Base-by-base conservation (phyloP, 1,284 basidiomycete species). In the Malassezia brasiliensis region DNA sequence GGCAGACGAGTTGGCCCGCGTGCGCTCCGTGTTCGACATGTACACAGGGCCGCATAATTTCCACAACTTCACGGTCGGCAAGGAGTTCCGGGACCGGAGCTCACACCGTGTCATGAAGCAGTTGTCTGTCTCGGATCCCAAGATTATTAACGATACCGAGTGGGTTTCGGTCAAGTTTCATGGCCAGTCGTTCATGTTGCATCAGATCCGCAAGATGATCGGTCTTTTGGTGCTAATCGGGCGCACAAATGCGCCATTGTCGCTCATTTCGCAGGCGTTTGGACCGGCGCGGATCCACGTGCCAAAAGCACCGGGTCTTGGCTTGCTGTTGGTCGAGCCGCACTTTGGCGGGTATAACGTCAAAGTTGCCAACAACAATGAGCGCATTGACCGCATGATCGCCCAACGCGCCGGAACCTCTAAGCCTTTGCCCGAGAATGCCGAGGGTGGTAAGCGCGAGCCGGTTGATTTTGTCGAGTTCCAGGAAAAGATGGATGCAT, bases 181-280 rank as follows among this genome's bases (percentile, higher is more conserved):
- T 69, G 94, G 93, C 0, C 94, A 98, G 76, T 91, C 88, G 65
- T 99, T 99, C 76, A 98, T 99, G 94, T 77, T 98, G 54, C 93
- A 99, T 76, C 93, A 98, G 69, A 81, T 83, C 62, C 85, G 94
- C 50, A 98, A 98, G 78, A 99, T 99, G 94, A 89, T 96, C 77
- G 83, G 87, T 1, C 81, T 85, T 35, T 79, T 93, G 11, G 84
- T 96, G 32, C 79, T 96, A 19, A 41, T 74, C 6, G 63, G 60
- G 1, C 53, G 70, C 3, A 69, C 59, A 2, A 62, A 61, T 11
- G 66, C 67, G 15, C 69, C 63, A 0, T 45, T 52, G 17, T 62
- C 64, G 28, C 56, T 74, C 40, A 57, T 74, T 30, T 55, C 77
- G 2, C 78, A 81, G 60, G 78, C 78, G 19, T 82, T 79, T 60